phyloP scores from a whole-genome alignment of 2,329 filamentous ascomycete genomes.

The Phoma herbarum region DNA sequence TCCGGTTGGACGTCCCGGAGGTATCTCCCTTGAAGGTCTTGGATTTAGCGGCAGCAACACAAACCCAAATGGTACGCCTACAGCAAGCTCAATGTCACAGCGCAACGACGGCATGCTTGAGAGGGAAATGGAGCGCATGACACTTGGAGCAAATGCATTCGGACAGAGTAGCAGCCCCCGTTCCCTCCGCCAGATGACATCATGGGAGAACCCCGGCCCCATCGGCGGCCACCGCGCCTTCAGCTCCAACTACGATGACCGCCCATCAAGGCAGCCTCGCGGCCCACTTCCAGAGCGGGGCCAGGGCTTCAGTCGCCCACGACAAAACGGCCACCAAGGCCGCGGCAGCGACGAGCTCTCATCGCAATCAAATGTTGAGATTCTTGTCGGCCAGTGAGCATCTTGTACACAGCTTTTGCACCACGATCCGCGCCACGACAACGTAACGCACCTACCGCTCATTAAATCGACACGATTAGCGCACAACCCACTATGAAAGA shows the following conservation, averaged over 20 bases:
- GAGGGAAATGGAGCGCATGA: constrained; percentile 69
- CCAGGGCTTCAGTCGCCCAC: constrained; percentile 63
- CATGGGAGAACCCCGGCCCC: constrained; percentile 67
- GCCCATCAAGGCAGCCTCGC: constrained; percentile 69
- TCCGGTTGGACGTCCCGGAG: constrained; percentile 71
- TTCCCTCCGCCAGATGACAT: constrained; percentile 67
- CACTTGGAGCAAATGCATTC: constrained; percentile 58
- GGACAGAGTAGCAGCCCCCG: constrained; percentile 63
- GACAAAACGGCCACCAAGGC: constrained; percentile 69
- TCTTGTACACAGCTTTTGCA: constrained; percentile 15
- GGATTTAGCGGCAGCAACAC: constrained; percentile 66
- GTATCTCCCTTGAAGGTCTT: constrained; percentile 55
- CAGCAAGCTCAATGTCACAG: constrained; percentile 59
- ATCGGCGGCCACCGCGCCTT: constrained; percentile 72
- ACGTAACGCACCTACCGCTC: constrained; percentile 33
- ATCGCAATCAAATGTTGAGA: constrained; percentile 67
- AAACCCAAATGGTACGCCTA: constrained; percentile 72
- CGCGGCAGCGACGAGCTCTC: constrained; percentile 71
- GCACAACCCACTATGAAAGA: constrained; percentile 42
- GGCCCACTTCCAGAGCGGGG: constrained; percentile 69
- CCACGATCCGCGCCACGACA: constrained; percentile 20
- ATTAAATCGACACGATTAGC: constrained; percentile 31
- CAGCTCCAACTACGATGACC: constrained; percentile 67
- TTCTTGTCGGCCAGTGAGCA: constrained; percentile 67
- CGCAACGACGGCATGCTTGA: constrained; percentile 68